These are phyloP conservation scores for Colletotrichum godetiae DNA, from an alignment of 2,329 filamentous ascomycete genomes.

Conservation along the genomic window DNA sequence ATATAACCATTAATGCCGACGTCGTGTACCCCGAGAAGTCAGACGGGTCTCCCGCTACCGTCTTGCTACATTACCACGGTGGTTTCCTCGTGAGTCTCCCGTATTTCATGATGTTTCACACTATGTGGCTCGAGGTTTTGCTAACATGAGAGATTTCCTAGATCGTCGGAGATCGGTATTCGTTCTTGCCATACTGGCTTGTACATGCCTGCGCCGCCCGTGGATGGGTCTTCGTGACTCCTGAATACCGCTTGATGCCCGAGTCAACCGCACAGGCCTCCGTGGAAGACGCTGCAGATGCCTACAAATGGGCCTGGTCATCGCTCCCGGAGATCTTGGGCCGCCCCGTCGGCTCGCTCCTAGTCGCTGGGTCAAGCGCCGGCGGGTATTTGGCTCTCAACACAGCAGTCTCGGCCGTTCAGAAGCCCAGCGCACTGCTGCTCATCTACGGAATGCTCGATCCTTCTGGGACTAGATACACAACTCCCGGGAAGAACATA, in stretches of 20 bases:
- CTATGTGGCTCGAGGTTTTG: too few relatives aligned
- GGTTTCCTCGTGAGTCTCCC: not conserved
- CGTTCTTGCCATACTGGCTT: not conserved
- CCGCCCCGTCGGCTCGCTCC: too few relatives aligned
- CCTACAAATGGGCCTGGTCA: not conserved
- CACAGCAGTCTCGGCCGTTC: too few relatives aligned
- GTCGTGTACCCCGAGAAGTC: not conserved
- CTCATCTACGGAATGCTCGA: too few relatives aligned
- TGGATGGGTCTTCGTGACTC: not conserved
- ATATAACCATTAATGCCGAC: not conserved
- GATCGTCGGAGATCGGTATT: not conserved
- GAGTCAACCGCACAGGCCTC: not conserved
- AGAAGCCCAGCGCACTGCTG: too few relatives aligned
- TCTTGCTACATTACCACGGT: not conserved
- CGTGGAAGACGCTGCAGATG: not conserved
- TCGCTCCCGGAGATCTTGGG: too few relatives aligned
- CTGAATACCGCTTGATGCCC: not conserved
- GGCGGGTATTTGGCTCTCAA: too few relatives aligned
- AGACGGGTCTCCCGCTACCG: not conserved
- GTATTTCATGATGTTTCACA: too few relatives aligned
- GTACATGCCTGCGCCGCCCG: not conserved
- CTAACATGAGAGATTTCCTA: too few relatives aligned
- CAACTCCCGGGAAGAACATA: too few relatives aligned
- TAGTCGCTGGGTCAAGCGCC: too few relatives aligned
- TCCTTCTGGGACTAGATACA: too few relatives aligned